Base-by-base conservation (phyloP, 441 rosid species). In the Populus trichocarpa region DNA sequence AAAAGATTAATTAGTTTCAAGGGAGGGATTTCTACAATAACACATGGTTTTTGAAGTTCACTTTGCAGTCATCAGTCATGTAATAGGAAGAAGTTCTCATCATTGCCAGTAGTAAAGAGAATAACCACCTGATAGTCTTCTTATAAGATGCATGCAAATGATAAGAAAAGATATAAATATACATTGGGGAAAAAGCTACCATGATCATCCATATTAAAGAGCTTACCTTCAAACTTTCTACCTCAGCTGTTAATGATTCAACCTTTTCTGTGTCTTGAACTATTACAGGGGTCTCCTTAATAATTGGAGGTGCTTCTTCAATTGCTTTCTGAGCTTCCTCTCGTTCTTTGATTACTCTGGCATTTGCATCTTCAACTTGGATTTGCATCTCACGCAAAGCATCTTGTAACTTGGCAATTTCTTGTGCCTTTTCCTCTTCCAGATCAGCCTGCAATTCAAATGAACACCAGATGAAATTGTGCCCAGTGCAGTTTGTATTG, bases 361-460 rank as follows among this genome's bases (percentile, higher is more conserved):
- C 86, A 81, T 84, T 92, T 83, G 97, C 93, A 83, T 92, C 97
- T 83, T 93, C 92, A 71, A 92, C 81, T 84, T 95, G 92, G 28
- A 82, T 76, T 82, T 87, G 96, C 94, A 86, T 88, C 75, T 88
- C 88, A 75, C 82, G 86, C 88, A 97, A 84, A 67, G 87, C 83
- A 16, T 90, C 98, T 85, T 93, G 97, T 79, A 91, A 82, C 87
- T 95, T 95, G 79, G 88, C 88, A 88, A 86, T 84, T 85, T 97
- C 98, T 84, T 93, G 98, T 79, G 90, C 84, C 78, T 95, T 97
- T 84, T 92, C 93, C 86, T 95, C 99, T 86, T 97, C 99, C 83
- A 91, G 78, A 90, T 95, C 98, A 79, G 90, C 88, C 99, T 95
- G 87, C 50, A 77, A 80, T 73, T 68, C 82, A 79, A 83, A 78